Evolutionary conservation across 2,329 filamentous ascomycete genomes (phyloP), one percentile per base, ranked within the genome.

Genomic region (Diaporthe helianthi): DNA sequence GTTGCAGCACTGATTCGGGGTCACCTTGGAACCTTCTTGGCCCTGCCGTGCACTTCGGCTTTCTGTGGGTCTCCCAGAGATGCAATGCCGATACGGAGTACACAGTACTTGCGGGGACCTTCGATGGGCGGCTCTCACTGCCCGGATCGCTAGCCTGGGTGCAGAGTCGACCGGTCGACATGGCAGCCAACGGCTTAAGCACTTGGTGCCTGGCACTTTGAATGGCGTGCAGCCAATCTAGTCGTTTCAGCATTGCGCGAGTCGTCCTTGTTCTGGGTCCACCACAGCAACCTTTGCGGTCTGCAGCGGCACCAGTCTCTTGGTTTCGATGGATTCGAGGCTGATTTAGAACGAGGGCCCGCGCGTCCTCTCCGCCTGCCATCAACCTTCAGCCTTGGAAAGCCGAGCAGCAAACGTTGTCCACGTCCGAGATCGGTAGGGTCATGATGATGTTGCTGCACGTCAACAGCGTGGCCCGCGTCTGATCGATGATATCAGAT

Each of bases 391-490:
- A 58, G 52, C 65, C 52, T 67, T 58, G 65, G 65, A 49, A 58
- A 67, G 52, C 65, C 65, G 65, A 67, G 41, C n/a, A 41, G n/a
- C 33, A 47, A 58, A 31, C 6, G 29, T 22, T 31, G 36, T 9
- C 29, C 29, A 63, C 19, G 65, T 67, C 65, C 65, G 65, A 67
- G 49, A 67, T 49, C 65, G 65, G 52, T 36, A 70, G 65, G 67
- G 69, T 67, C 63, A 71, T 64, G 75, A 76, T 77, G 58, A 49
- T 49, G n/a, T 9, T 63, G 44, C 24, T 33, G 58, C 44, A 36
- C 44, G 58, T 33, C 58, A 63, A 49, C 58, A 24, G 4, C 41
- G 29, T 36, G 17, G 31, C 58, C 29, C 10, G 58, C 12, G 26
- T 22, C 51, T 24, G 41, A 46, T n/a, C 41, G 22, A 19, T 41